phyloP scores from a whole-genome alignment of 306 rosid species.

The Trifolium pratense region DNA sequence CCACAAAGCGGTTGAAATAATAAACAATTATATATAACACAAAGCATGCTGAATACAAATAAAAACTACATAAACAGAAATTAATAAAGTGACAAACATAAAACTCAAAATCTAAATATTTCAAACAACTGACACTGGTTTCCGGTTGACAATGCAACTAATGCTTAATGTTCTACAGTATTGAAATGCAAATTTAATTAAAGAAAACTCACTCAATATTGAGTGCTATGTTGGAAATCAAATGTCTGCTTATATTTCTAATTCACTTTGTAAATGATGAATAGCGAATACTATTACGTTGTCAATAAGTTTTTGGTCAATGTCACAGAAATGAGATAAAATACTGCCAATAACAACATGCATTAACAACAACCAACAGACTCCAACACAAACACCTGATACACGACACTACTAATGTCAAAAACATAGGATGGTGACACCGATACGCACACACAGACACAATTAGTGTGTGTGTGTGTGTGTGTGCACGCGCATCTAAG shows the following conservation, averaged over 20 bases:
- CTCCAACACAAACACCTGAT: background rate
- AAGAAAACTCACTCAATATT: background rate
- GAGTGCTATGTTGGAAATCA: slow-evolving; percentile 26
- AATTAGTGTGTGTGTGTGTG: background rate
- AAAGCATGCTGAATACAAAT: no score
- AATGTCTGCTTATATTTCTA: slow-evolving; percentile 21
- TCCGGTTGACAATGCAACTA: slow-evolving; percentile 8
- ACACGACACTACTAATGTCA: background rate
- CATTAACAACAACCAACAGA: slow-evolving; percentile 5
- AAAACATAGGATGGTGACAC: background rate
- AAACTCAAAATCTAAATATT: slow-evolving; percentile 22
- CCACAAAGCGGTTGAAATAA: no score
- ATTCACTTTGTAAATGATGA: background rate
- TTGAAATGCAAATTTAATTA: slow-evolving; percentile 3
- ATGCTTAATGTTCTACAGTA: background rate
- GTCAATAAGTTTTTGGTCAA: slow-evolving; percentile 4
- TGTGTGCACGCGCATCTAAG: background rate
- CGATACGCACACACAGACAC: background rate
- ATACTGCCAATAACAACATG: slow-evolving; percentile 10
- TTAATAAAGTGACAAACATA: slow-evolving; percentile 5
- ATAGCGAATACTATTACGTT: background rate
- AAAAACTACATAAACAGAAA: background rate
- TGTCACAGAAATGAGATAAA: slow-evolving; percentile 6
- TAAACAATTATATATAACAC: no score
- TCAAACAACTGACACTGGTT: slow-evolving; percentile 16